A percentile compares a stretch with the other conserved stretches of the same genome.
Evolutionary conservation across 2,329 filamentous ascomycete genomes (phyloP).

Genomic region (Eurotiales sp.): DNA sequence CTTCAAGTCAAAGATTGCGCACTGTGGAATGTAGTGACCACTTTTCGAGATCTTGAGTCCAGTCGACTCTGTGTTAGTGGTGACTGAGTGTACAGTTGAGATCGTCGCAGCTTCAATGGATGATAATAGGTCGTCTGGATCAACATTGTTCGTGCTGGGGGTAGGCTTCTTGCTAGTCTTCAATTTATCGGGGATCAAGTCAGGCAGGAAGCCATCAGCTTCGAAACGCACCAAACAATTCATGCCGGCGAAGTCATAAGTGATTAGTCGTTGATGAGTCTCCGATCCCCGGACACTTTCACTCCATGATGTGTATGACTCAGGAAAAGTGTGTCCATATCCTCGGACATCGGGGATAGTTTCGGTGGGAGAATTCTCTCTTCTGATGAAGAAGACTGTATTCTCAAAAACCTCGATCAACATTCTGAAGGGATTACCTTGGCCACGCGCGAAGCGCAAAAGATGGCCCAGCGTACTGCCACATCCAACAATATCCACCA

Average conservation of each 20-base stretch:
- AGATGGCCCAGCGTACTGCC: constrained; percentile 60
- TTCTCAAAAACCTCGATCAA: constrained; percentile 53
- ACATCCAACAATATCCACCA: constrained; percentile 58
- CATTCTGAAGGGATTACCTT: constrained; percentile 54
- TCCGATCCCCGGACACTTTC: constrained; percentile 50
- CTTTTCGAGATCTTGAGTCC: constrained; percentile 23
- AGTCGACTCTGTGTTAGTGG: background rate
- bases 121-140: constrained; percentile 3
- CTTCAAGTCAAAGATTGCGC: constrained; percentile 51
- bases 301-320: constrained; percentile 64
- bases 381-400: constrained; percentile 61
- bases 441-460: constrained; percentile 50
- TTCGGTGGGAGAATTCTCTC: constrained; percentile 58
- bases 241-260: constrained; percentile 55
- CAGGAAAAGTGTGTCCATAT: constrained; percentile 64
- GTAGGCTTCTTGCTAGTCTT: background rate
- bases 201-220: constrained; percentile 53
- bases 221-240: constrained; percentile 54
- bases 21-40: constrained; percentile 34
- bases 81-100: background rate
- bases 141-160: background rate
- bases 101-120: constrained; percentile 1
- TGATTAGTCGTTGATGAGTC: constrained; percentile 61
- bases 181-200: background rate
- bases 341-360: constrained; percentile 54